Conservation (phyloP, 1,284 basidiomycete species). For the Xerocomus nothofagi region DNA sequence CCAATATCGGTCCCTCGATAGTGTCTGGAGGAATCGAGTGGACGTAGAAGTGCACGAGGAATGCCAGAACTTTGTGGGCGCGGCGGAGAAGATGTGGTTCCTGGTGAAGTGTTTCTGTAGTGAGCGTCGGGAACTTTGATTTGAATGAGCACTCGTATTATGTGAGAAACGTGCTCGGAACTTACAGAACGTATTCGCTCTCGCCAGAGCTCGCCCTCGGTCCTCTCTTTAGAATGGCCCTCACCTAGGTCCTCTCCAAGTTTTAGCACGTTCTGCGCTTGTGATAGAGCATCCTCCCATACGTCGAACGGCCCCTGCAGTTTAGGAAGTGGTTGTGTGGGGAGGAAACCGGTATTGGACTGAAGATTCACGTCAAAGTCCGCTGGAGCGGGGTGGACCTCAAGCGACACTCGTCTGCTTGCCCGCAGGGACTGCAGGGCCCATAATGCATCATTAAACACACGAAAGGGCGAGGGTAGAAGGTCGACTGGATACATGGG, state of each 20-base stretch:
- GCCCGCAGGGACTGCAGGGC: constrained; percentile 31
- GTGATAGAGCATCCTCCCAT: constrained; percentile 73
- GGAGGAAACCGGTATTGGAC: constrained; percentile 89
- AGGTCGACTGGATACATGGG: constrained; percentile 37
- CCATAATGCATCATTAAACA: constrained; percentile 34
- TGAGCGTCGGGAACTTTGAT: constrained; percentile 68
- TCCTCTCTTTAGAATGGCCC: constrained; percentile 49
- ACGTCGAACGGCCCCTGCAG: constrained; percentile 57
- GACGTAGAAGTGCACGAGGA: constrained; percentile 87
- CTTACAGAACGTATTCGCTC: constrained; percentile 60
- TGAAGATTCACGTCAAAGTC: constrained; percentile 75
- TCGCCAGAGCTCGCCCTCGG: constrained; percentile 68
- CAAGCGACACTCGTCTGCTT: constrained; percentile 21
- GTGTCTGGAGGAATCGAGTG: constrained; percentile 67
- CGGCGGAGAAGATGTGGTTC: constrained; percentile 70
- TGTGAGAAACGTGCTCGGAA: constrained; percentile 14
- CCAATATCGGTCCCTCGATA: constrained; percentile 43
- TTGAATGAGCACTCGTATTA: constrained; percentile 14
- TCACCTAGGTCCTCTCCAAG: constrained; percentile 61
- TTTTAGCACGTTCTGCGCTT: constrained; percentile 57
- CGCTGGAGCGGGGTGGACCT: constrained; percentile 34
- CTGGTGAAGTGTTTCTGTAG: constrained; percentile 49
- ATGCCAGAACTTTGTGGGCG: constrained; percentile 87
- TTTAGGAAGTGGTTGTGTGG: constrained; percentile 61
- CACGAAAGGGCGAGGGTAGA: constrained; percentile 38